A percentile compares a stretch with the other conserved stretches of the same genome.
phyloP scores from a whole-genome alignment of 2,329 filamentous ascomycete genomes.

The Alternaria gansuensis region DNA sequence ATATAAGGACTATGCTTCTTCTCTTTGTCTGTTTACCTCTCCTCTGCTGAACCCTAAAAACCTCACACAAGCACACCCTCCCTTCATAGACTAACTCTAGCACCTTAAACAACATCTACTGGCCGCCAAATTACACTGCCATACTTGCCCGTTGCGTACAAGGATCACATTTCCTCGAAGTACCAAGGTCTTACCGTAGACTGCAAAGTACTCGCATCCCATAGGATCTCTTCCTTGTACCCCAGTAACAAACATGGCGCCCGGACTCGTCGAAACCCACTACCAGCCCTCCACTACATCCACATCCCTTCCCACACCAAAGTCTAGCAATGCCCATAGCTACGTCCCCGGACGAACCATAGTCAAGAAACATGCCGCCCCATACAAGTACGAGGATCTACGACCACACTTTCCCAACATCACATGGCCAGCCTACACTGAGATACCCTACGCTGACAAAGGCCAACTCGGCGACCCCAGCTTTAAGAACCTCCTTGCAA shows the following conservation, averaged over 20 bases:
- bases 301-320: slow-evolving; percentile 27
- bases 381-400: slow-evolving; percentile 63
- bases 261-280: slow-evolving; percentile 46
- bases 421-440: slow-evolving; percentile 60
- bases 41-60: background rate
- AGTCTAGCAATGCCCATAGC: slow-evolving; percentile 41
- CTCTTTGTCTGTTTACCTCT: background rate
- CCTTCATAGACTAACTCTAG: background rate
- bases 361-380: slow-evolving; percentile 56
- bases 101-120: background rate
- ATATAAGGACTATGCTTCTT: slow-evolving; percentile 24
- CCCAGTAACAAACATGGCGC: slow-evolving; percentile 38
- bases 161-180: background rate
- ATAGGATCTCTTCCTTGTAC: background rate
- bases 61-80: background rate
- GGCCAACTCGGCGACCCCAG: slow-evolving; percentile 63
- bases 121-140: background rate
- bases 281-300: slow-evolving; percentile 25
- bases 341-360: slow-evolving; percentile 61
- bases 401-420: slow-evolving; percentile 63
- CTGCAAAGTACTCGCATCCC: slow-evolving; percentile 1
- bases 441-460: slow-evolving; percentile 63
- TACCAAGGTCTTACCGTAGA: background rate
- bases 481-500: slow-evolving; percentile 62
- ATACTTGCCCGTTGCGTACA: background rate